Evolutionary conservation across 768 basidiomycete genomes (phyloP), one percentile per base, ranked within the genome.

Genomic region (Mycena indigotica): DNA sequence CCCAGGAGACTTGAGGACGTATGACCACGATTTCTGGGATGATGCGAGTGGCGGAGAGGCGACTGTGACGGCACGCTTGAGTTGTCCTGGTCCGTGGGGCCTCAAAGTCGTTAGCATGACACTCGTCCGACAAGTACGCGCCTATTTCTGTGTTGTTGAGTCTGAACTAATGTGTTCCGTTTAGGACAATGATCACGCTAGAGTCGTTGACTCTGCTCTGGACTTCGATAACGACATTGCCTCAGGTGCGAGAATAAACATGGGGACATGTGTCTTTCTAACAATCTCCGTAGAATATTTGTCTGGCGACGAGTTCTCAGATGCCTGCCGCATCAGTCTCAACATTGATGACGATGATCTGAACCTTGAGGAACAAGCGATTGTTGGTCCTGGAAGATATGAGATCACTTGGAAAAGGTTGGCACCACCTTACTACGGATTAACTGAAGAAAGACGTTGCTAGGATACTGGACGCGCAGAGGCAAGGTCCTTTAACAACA

Each of bases 351-450:
- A 79, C 28, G 77, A 79, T 16, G 77, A 79, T 16, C 69, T 72
- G 13, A 58, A 69, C 13, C 56, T 58, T 24, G 70, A 69, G 3
- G 67, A 73, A 17, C 71, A 68, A 17, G 58, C 65, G 3, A 72
- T 84, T 32, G 66, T 73, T 6, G 78, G 80, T 16, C 84, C 85
- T 0, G 91, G 87, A 3, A 73, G 74, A 56, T 89, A 88, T 64
- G 73, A 79, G 35, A 66, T 91, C 25, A 73, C 67, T 21, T 93
- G 91, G 91, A 75, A 81, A 73, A 84, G 86, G 89, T 28, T 56
- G 28, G 41, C 55, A 39, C n/a, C 46, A n/a, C 28, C n/a, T 32
- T 21, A 50, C 59, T 21, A 6, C 19, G 16, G 26, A 30, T 24
- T 52, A n/a, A 17, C 46, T 53, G 13, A 58, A 28, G 25, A n/a